Evolutionary conservation across 441 rosid genomes (phyloP), one percentile per base, ranked within the genome.

Genomic region (Aleurites moluccanus): DNA sequence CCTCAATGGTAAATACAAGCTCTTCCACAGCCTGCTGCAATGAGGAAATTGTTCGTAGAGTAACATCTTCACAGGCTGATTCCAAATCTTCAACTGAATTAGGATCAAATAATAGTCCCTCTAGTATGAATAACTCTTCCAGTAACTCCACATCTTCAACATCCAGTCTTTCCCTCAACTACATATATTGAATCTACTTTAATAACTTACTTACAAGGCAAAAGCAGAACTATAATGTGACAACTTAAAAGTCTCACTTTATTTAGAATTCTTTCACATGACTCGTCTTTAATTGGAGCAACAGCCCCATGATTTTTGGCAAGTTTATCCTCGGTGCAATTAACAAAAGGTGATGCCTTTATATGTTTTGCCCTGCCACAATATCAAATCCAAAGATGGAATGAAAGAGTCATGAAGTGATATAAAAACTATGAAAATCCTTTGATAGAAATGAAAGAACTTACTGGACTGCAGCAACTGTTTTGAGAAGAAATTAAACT

Each of bases 341-440:
- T 80, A 73, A 83, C 77, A 64, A 80, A 72, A 61, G 91, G 87
- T 72, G 91, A 83, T 76, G 92, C 74, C 83, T 90, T 92, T 78
- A 94, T 84, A 80, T 94, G 97, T 86, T 89, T 90, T 77, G 97
- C 97, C 89, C 97, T 94, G 84, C 72, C 67, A 71, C 13, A 75
- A 69, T 60, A 40, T 38, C 70, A 15, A 47, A 75, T 50, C 72
- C 67, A 69, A 49, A 69, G 40, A 61, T 63, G 60, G 25, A 65
- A 72, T 57, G 44, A 10, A 75, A 21, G 10, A 27, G 10, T 60
- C 47, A 61, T 59, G 35, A 49, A 47, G 8, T 21, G 18, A 14
- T 62, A 18, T 52, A 27, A 61, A 56, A 35, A 23, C 68, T 2
- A 38, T 57, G 11, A 57, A 25, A 45, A 44, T 47, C 44, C 23